A percentile compares a stretch with the other conserved stretches of the same genome.
These are phyloP conservation scores for Alopecurus myosuroides DNA, from an alignment of 176 grass and related monocot genomes.

Conservation along the genomic window DNA sequence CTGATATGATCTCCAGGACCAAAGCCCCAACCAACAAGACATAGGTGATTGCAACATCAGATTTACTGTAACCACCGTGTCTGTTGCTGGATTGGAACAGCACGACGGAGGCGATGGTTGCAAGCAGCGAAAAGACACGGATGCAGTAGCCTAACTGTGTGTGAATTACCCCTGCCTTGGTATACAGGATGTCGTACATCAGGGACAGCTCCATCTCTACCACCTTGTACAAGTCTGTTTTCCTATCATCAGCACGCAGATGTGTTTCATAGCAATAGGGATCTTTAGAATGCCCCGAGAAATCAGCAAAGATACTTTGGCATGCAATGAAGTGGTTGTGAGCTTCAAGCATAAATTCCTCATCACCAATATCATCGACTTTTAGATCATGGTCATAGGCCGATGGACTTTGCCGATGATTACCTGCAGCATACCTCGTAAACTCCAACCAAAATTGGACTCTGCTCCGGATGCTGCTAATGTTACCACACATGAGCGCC, in stretches of 20 bases:
- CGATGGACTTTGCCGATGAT: neutral
- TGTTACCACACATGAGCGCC: neutral
- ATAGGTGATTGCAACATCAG: neutral
- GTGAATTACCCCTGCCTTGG: constrained; percentile 8
- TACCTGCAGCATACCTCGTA: neutral
- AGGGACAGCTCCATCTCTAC: constrained; percentile 30
- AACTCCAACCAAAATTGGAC: neutral
- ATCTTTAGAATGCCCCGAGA: neutral
- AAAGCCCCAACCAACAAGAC: too few species aligned
- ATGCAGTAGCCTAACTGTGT: too few species aligned
- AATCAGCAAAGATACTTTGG: neutral
- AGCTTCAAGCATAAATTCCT: neutral
- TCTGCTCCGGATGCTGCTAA: too few species aligned
- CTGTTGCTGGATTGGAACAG: too few species aligned
- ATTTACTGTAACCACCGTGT: too few species aligned
- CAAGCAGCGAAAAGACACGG: too few species aligned
- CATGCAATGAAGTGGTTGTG: neutral
- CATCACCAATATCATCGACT: neutral
- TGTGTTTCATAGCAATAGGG: neutral
- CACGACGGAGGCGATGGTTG: too few species aligned
- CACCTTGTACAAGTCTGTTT: neutral
- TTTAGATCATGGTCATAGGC: neutral
- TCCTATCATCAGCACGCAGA: too few species aligned
- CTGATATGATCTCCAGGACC: too few species aligned
- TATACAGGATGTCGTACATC: neutral